These are phyloP conservation scores for Heimioporus sp. DNA, from an alignment of 768 basidiomycete species.

Conservation along the genomic window DNA sequence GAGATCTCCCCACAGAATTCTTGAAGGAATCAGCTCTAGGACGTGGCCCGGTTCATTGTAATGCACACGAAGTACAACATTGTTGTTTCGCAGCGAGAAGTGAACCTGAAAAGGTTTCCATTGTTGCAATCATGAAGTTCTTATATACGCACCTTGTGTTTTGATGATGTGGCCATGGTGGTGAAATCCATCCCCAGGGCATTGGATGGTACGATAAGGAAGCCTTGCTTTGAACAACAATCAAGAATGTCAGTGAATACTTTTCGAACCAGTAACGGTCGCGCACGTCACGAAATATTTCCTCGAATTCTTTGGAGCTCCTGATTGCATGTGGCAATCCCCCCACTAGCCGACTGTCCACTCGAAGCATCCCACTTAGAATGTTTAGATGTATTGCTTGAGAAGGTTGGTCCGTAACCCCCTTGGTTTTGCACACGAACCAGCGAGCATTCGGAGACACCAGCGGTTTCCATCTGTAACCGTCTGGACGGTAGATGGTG, in stretches of 20 bases:
- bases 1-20: slow-evolving; percentile 13
- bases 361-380: background rate
- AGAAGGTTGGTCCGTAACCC: slow-evolving; percentile 14
- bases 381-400: slow-evolving; percentile 7
- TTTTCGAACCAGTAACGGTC: background rate
- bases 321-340: background rate
- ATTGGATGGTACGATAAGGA: slow-evolving; percentile 8
- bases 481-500: slow-evolving; percentile 5
- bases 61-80: slow-evolving; percentile 12
- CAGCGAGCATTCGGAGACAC: slow-evolving; percentile 4
- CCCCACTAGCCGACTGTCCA: background rate
- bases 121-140: background rate
- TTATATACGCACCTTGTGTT: slow-evolving; percentile 5
- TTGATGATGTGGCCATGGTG: no score
- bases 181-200: slow-evolving; percentile 15
- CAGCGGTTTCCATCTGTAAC: slow-evolving; percentile 2
- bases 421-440: slow-evolving; percentile 5
- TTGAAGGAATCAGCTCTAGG: slow-evolving; percentile 13
- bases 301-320: background rate
- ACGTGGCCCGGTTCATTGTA: background rate
- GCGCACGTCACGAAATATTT: background rate
- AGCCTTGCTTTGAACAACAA: background rate
- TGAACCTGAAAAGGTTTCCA: slow-evolving; percentile 5
- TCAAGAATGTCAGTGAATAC: background rate
- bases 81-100: slow-evolving; percentile 1